Evolutionary conservation across 805 yeast species (phyloP).

Genomic region (Candida chauliodis): DNA sequence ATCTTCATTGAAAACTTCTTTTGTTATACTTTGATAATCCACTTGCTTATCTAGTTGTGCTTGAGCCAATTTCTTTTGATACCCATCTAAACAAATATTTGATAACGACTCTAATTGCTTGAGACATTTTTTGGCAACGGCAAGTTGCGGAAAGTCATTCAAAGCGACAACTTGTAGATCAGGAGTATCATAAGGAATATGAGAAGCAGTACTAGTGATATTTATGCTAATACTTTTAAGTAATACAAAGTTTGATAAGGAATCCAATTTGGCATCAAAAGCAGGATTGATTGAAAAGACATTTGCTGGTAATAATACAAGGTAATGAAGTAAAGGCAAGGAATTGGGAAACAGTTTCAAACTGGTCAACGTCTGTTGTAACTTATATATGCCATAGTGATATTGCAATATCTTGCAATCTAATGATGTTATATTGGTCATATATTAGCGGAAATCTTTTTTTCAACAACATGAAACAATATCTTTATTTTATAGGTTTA

Average conservation of each 20-base stretch:
- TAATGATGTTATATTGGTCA: conserved; percentile 8
- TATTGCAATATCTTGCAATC: conserved; percentile 49
- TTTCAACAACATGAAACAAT: conserved; percentile 2
- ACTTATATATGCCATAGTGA: conserved; percentile 48
- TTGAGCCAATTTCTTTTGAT: conserved; percentile 30
- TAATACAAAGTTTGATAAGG: conserved; percentile 26
- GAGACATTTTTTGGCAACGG: conserved; percentile 24
- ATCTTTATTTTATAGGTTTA: conserved; percentile 15
- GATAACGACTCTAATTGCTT: conserved; percentile 25
- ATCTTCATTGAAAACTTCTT: conserved; percentile 21
- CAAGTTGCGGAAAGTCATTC: conserved; percentile 24
- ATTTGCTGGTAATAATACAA: conserved; percentile 27
- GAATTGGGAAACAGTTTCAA: conserved; percentile 16
- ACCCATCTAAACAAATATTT: conserved; percentile 31
- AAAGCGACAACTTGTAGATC: conserved; percentile 32
- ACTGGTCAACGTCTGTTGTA: conserved; percentile 34
- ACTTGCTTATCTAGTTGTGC: conserved; percentile 21
- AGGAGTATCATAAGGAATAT: conserved; percentile 42
- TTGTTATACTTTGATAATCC: conserved; percentile 15
- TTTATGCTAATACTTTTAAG: conserved; percentile 22
- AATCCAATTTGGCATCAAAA: conserved; percentile 24
- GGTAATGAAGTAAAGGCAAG: conserved; percentile 31
- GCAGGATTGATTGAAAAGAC: conserved; percentile 33
- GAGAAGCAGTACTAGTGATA: conserved; percentile 24
- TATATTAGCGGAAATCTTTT: conserved; percentile 1